Evolutionary conservation across 805 yeast genomes (phyloP).

Genomic region (Schizosaccharomyces osmophilus): DNA sequence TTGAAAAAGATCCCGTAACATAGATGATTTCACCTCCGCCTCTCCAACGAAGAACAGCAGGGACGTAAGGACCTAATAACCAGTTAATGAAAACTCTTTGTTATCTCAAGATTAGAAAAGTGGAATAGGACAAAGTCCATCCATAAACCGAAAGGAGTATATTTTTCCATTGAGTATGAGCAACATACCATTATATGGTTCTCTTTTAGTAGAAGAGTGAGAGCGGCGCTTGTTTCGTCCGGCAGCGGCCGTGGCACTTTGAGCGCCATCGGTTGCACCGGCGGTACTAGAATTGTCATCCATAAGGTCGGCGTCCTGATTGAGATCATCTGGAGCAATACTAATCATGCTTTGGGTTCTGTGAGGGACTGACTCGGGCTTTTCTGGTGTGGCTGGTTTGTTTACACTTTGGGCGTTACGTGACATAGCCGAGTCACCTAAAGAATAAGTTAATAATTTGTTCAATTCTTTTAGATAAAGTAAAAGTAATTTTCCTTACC

Average conservation of each 20-base stretch:
- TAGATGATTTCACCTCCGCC: slow-evolving; percentile 93
- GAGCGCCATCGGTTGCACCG: not conserved
- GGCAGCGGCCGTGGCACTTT: not conserved
- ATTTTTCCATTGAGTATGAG: too few species aligned
- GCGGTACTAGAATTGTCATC: not conserved
- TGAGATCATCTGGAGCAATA: not conserved
- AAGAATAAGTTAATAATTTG: not conserved
- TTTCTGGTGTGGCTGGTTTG: not conserved
- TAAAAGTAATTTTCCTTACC: not conserved
- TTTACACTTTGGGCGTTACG: not conserved
- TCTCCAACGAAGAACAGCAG: slow-evolving; percentile 64
- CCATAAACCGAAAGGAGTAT: too few species aligned
- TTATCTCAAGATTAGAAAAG: not conserved
- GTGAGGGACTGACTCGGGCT: not conserved
- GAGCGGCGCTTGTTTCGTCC: not conserved
- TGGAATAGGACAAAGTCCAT: too few species aligned
- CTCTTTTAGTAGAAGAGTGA: not conserved
- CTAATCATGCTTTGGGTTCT: not conserved
- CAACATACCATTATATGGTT: not conserved
- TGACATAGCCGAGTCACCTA: not conserved
- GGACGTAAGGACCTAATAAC: slow-evolving; percentile 10
- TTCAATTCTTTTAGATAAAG: not conserved
- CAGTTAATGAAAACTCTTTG: not conserved
- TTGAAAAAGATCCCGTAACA: slow-evolving; percentile 92
- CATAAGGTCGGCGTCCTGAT: not conserved